Evolutionary conservation across 257 asterid species (phyloP).

Genomic region (Schizonepeta tenuifolia): DNA sequence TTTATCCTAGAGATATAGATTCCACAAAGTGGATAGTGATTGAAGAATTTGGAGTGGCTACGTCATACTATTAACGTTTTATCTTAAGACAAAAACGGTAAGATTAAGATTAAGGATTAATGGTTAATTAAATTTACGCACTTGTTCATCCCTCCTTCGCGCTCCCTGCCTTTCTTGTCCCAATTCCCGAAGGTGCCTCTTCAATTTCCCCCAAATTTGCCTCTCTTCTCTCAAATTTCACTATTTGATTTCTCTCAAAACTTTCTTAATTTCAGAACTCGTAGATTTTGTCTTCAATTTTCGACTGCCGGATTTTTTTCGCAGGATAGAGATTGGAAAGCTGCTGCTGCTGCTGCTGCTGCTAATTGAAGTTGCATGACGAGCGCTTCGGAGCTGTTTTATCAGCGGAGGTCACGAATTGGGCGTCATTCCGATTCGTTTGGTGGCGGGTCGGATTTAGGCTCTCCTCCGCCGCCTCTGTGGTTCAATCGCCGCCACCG

Average conservation of each 20-base stretch:
- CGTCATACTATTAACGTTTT: not conserved
- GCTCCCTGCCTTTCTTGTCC: not conserved
- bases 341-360: constrained; percentile 16
- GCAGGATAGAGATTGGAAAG: constrained; percentile 22
- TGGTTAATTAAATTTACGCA: not conserved
- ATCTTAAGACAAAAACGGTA: constrained; percentile 10
- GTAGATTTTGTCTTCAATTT: not conserved
- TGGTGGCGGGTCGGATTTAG: constrained; percentile 41
- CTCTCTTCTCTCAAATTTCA: constrained; percentile 5
- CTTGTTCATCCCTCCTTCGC: constrained; percentile 12
- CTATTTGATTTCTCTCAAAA: not conserved
- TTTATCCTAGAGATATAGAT: not conserved
- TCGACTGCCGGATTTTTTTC: not conserved
- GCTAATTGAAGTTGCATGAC: constrained; percentile 63
- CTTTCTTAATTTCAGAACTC: not conserved
- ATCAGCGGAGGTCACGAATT: constrained; percentile 68
- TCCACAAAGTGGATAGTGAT: not conserved
- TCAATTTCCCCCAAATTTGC: not conserved
- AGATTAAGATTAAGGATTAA: not conserved
- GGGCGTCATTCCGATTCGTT: constrained; percentile 57
- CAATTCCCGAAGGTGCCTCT: not conserved
- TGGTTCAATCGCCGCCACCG: constrained; percentile 56
- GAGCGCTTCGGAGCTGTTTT: constrained; percentile 84
- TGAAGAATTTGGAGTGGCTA: constrained; percentile 9
- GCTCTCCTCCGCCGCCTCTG: constrained; percentile 36